phyloP scores from a whole-genome alignment of 495 filamentous ascomycete species.

The Neohortaea acidophila region DNA sequence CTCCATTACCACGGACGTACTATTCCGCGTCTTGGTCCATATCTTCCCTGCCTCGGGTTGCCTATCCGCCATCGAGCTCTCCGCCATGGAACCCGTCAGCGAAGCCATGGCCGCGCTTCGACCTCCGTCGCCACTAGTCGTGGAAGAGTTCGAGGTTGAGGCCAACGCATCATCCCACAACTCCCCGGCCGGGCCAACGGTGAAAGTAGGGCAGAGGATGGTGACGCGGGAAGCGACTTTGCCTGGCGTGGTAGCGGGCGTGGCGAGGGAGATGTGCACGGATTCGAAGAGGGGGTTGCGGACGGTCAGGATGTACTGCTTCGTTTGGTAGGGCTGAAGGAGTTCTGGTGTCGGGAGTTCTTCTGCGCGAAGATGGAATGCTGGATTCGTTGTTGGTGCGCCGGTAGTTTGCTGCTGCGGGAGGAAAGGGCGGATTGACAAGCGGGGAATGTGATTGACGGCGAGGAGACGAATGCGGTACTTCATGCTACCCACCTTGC shows the following conservation, averaged over 20 bases:
- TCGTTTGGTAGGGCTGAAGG: slow-evolving; percentile 51
- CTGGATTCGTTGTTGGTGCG: slow-evolving; percentile 17
- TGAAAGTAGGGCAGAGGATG: slow-evolving; percentile 85
- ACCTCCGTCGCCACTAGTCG: slow-evolving; percentile 1
- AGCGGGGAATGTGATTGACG: slow-evolving; percentile 70
- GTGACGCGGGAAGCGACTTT: slow-evolving; percentile 65
- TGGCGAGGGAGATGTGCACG: slow-evolving; percentile 73
- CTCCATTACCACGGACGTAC: slow-evolving; percentile 82
- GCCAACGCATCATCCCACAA: slow-evolving; percentile 85
- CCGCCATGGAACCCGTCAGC: slow-evolving; percentile 6
- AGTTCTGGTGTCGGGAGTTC: slow-evolving; percentile 29
- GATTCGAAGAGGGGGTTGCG: slow-evolving; percentile 89
- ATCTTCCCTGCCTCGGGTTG: slow-evolving; percentile 77
- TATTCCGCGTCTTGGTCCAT: slow-evolving; percentile 89
- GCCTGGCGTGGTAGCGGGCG: slow-evolving; percentile 67
- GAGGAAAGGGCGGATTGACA: slow-evolving; percentile 30
- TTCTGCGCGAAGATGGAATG: slow-evolving; percentile 16
- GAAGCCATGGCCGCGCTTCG: slow-evolving; percentile 14
- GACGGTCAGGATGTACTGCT: slow-evolving; percentile 73
- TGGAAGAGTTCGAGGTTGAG: slow-evolving; percentile 20
- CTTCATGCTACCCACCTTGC: slow-evolving; percentile 67
- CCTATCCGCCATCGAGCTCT: slow-evolving; percentile 7
- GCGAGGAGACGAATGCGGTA: slow-evolving; percentile 85
- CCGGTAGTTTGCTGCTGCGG: too few relatives aligned
- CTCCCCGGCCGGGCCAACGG: slow-evolving; percentile 87